phyloP scores from a whole-genome alignment of 495 filamentous ascomycete species.

The Parathielavia appendiculata region DNA sequence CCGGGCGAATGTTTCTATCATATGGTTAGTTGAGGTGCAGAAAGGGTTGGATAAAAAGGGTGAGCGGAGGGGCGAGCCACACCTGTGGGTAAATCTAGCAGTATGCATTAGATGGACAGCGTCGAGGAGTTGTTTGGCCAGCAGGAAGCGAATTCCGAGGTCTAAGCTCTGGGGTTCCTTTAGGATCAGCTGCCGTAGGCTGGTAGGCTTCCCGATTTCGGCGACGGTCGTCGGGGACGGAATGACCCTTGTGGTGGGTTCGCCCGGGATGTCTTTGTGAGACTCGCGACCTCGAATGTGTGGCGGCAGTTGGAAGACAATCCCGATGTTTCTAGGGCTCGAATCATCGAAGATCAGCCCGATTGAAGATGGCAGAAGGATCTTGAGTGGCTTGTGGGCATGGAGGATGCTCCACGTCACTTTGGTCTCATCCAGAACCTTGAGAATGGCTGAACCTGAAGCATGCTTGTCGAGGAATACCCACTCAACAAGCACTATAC shows the following conservation, averaged over 20 bases:
- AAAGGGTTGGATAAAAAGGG: neutral
- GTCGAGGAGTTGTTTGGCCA: slow-evolving; percentile 14
- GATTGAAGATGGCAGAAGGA: slow-evolving; percentile 8
- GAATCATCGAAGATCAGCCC: slow-evolving; percentile 12
- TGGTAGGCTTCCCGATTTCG: slow-evolving; percentile 14
- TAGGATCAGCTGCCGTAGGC: slow-evolving; percentile 11
- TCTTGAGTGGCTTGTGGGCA: slow-evolving; percentile 12
- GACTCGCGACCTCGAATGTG: slow-evolving; percentile 13
- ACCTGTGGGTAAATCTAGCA: slow-evolving; percentile 8
- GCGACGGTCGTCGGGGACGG: slow-evolving; percentile 18
- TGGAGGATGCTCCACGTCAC: slow-evolving; percentile 14
- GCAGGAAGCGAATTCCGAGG: slow-evolving; percentile 14
- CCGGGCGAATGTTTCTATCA: slow-evolving; percentile 11
- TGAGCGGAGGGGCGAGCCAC: neutral
- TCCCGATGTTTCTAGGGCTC: slow-evolving; percentile 7
- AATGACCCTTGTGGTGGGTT: neutral
- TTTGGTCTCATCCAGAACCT: slow-evolving; percentile 12
- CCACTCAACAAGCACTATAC: slow-evolving; percentile 16
- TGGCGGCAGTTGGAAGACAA: slow-evolving; percentile 16
- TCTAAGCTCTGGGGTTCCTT: neutral
- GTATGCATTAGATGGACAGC: slow-evolving; percentile 15
- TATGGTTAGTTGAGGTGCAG: neutral
- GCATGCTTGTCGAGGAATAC: neutral
- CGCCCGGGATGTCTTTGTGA: slow-evolving; percentile 5
- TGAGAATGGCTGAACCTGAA: neutral